These are phyloP conservation scores for Coniochaeta sp. DNA, from an alignment of 2,329 filamentous ascomycete species.

Conservation along the genomic window DNA sequence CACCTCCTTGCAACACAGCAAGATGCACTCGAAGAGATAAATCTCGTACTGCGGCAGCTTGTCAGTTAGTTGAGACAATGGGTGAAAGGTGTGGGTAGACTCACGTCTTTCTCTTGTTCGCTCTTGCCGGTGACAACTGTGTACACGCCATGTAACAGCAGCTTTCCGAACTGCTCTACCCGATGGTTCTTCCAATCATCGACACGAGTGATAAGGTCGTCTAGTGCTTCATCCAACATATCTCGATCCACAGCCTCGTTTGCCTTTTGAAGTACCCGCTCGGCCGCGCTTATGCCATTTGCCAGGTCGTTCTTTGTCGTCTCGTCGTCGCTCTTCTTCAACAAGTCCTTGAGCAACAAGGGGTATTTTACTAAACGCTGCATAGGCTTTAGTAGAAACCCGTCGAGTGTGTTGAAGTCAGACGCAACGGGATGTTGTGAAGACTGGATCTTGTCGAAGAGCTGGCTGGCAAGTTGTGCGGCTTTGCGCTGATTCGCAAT, in stretches of 20 bases:
- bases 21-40: slow-evolving; percentile 90
- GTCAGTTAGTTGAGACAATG: slow-evolving; percentile 6
- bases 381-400: slow-evolving; percentile 93
- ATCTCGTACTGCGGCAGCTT: slow-evolving; percentile 70
- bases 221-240: slow-evolving; percentile 72
- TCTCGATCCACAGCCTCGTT: slow-evolving; percentile 90
- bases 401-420: slow-evolving; percentile 79
- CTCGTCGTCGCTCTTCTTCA: slow-evolving; percentile 75
- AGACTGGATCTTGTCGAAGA: slow-evolving; percentile 78
- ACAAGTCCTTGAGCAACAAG: slow-evolving; percentile 78
- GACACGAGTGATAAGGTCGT: slow-evolving; percentile 73
- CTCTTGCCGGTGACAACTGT: slow-evolving; percentile 84
- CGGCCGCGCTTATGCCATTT: slow-evolving; percentile 72
- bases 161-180: slow-evolving; percentile 82
- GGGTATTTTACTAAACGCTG: slow-evolving; percentile 94
- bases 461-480: slow-evolving; percentile 71
- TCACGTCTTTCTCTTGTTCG: slow-evolving; percentile 84
- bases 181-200: slow-evolving; percentile 97
- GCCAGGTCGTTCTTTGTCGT: slow-evolving; percentile 64
- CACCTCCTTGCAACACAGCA: slow-evolving; percentile 94
- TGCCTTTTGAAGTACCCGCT: slow-evolving; percentile 72
- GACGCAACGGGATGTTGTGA: slow-evolving; percentile 75
- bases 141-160: slow-evolving; percentile 84
- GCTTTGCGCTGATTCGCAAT: slow-evolving; percentile 95
- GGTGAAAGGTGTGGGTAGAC: slow-evolving; percentile 18